Percentiles rank a stretch among this genome's conserved stretches.
Conservation (phyloP, 805 yeast genomes). For the Grigorovia yakushimaensis region DNA sequence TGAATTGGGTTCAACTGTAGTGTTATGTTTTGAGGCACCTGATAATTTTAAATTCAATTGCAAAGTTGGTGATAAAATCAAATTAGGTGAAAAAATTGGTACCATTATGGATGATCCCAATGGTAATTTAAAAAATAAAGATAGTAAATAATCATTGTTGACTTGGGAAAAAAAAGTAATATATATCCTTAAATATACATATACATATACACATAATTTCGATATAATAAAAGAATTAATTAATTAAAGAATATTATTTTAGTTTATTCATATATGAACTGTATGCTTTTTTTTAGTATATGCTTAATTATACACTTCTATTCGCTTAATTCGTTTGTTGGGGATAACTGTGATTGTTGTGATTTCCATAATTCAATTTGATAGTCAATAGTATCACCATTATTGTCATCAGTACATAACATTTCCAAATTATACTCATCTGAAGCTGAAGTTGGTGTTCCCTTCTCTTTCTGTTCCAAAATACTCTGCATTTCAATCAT, state of each 20-base stretch:
- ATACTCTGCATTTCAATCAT: conserved; percentile 12
- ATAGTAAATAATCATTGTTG: too few species aligned
- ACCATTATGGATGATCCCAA: conserved; percentile 3
- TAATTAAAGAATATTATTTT: background rate
- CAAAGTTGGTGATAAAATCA: conserved; percentile 63
- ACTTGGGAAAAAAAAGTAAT: background rate
- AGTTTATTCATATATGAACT: background rate
- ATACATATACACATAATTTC: background rate
- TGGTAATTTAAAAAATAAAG: background rate
- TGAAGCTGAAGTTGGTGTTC: conserved; percentile 1
- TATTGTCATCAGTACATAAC: conserved; percentile 16
- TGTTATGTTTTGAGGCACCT: conserved; percentile 94
- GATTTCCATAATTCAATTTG: conserved; percentile 22
- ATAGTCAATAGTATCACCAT: conserved; percentile 16
- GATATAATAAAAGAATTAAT: background rate
- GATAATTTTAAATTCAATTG: conserved; percentile 60
- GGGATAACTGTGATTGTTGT: background rate
- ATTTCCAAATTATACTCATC: conserved; percentile 14
- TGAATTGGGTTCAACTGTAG: conserved; percentile 93
- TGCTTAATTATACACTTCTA: too few species aligned
- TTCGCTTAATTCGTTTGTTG: too few species aligned
- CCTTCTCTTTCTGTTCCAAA: background rate
- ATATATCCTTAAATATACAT: background rate
- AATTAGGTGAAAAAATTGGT: conserved; percentile 79
- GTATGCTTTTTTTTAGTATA: background rate